Conservation (phyloP, 2,329 filamentous ascomycete genomes). For the Aspergillus alliaceus region DNA sequence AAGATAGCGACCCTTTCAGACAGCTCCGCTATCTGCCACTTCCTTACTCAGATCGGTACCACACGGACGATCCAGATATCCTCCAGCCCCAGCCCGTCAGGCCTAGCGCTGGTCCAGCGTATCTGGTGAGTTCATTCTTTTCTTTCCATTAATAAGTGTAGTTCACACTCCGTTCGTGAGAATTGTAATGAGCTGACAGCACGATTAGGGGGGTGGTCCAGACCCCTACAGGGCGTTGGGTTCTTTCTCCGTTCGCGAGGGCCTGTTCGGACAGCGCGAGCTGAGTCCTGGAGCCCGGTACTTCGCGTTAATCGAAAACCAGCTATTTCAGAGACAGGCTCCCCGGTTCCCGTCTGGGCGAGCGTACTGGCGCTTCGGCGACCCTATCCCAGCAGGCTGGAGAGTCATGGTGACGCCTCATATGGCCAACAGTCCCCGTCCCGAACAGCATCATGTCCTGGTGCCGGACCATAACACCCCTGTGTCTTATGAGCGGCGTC, state of each 20-base stretch:
- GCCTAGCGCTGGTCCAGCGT: neutral
- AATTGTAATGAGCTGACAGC: neutral
- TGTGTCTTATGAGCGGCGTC: neutral
- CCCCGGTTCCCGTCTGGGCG: neutral
- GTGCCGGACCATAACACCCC: neutral
- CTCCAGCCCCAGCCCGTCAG: neutral
- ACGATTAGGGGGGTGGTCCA: neutral
- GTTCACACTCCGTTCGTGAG: neutral
- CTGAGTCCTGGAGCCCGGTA: neutral
- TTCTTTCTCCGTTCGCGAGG: neutral
- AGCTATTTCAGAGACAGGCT: neutral
- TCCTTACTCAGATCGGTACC: neutral
- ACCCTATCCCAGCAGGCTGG: neutral
- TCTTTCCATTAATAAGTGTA: neutral
- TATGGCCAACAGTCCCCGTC: neutral
- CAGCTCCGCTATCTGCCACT: conserved; percentile 4
- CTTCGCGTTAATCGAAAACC: neutral
- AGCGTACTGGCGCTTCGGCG: neutral
- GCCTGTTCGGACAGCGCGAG: neutral
- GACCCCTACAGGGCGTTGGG: neutral
- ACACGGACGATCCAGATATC: neutral
- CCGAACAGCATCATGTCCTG: neutral
- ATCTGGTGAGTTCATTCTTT: neutral
- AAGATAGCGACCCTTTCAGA: neutral
- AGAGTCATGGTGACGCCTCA: neutral